Conservation (phyloP, 2,329 filamentous ascomycete species). For the Eutypella sp. region DNA sequence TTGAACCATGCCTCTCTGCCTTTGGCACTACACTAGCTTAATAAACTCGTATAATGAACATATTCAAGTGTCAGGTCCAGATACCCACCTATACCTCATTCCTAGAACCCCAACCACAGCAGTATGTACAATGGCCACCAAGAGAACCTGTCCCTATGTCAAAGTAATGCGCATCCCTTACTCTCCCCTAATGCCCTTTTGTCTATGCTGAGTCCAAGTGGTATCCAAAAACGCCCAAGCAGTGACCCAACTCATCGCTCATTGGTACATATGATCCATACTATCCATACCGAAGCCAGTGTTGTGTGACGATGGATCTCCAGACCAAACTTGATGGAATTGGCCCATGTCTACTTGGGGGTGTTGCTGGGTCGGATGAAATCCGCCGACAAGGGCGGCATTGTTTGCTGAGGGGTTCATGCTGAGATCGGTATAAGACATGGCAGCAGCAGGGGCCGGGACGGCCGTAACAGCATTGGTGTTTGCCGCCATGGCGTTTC, state of each 20-base stretch:
- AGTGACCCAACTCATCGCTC: neutral
- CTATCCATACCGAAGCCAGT: neutral
- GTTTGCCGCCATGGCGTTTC: slow-evolving; percentile 8
- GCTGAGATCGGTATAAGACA: neutral
- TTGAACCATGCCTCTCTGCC: no score
- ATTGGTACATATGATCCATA: neutral
- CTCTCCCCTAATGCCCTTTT: no score
- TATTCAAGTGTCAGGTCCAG: no score
- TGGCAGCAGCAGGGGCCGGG: neutral
- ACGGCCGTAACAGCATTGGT: neutral
- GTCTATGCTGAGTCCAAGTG: no score
- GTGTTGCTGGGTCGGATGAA: neutral
- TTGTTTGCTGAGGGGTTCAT: neutral
- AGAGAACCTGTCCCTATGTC: no score
- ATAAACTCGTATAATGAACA: no score
- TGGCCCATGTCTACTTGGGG: neutral
- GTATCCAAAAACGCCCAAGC: neutral
- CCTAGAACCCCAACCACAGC: no score
- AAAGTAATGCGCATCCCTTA: no score
- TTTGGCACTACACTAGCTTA: no score
- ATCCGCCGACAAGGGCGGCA: neutral
- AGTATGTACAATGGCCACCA: no score
- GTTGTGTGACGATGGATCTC: neutral
- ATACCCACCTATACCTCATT: no score
- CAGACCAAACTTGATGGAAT: neutral